Conservation (phyloP, 2,329 filamentous ascomycete species). For the Penicillium sp. region DNA sequence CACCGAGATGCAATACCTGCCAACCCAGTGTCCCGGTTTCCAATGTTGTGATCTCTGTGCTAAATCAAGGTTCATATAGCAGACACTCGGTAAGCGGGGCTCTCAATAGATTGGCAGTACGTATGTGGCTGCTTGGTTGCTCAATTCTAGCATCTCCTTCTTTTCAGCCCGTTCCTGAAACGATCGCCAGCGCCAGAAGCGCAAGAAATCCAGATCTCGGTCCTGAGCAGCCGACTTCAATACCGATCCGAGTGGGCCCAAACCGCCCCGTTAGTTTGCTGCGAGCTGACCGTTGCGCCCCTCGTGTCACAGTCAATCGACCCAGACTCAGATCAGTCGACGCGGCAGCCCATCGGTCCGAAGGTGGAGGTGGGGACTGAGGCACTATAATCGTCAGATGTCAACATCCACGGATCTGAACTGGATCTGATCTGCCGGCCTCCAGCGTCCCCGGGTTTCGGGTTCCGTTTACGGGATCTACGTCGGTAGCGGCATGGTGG, state of each 20-base stretch:
- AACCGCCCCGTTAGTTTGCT: slow-evolving; percentile 1
- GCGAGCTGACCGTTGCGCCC: slow-evolving; percentile 15
- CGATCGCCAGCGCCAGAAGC: background rate
- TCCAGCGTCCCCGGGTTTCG: slow-evolving; percentile 18
- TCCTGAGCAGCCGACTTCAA: slow-evolving; percentile 3
- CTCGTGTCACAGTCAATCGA: background rate
- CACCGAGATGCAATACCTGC: background rate
- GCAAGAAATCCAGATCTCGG: slow-evolving; percentile 1
- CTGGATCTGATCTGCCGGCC: slow-evolving; percentile 14
- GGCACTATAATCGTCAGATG: slow-evolving; percentile 12
- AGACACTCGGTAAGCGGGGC: too few relatives aligned
- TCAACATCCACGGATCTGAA: slow-evolving; percentile 7
- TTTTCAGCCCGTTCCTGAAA: background rate
- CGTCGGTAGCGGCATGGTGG: slow-evolving; percentile 1
- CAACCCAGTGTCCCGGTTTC: background rate
- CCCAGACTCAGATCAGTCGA: slow-evolving; percentile 13
- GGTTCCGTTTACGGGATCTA: slow-evolving; percentile 14
- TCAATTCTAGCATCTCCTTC: background rate
- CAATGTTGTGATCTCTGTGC: background rate
- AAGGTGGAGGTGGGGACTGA: slow-evolving; percentile 8
- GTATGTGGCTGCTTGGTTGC: background rate
- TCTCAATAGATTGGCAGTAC: too few relatives aligned
- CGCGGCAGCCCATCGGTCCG: slow-evolving; percentile 13
- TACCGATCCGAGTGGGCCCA: slow-evolving; percentile 5
- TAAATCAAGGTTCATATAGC: too few relatives aligned